A percentile compares a stretch with the other conserved stretches of the same genome.
These are phyloP conservation scores for Monilinia polystroma DNA, from an alignment of 2,329 filamentous ascomycete genomes.

Conservation along the genomic window DNA sequence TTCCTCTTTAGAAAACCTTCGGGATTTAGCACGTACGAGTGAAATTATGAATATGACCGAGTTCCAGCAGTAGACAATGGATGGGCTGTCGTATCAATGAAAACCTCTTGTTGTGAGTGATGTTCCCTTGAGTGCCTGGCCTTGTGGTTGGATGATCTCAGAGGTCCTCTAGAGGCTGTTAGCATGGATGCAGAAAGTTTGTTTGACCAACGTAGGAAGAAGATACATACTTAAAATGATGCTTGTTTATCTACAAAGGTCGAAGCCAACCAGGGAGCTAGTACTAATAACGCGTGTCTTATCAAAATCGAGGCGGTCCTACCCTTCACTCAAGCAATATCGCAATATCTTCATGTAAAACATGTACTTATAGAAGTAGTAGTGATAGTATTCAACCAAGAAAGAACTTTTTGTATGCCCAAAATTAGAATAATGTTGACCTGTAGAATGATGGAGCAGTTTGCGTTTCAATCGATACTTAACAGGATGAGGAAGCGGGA, in stretches of 20 bases:
- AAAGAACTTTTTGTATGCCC: background rate
- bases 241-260: background rate
- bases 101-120: background rate
- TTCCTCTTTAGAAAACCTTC: constrained; percentile 5
- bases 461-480: background rate
- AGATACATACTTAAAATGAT: background rate
- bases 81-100: background rate
- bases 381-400: constrained; percentile 4
- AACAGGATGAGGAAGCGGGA: background rate
- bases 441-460: background rate
- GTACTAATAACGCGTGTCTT: background rate
- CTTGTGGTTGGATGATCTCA: background rate
- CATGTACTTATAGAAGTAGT: background rate
- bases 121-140: background rate
- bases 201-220: background rate
- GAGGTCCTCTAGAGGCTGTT: background rate
- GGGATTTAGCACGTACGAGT: background rate
- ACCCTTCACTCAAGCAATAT: background rate
- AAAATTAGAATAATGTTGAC: constrained; percentile 2
- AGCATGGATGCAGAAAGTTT: background rate
- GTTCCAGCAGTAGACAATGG: background rate
- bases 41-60: background rate
- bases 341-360: background rate
- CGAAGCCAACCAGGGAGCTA: background rate
- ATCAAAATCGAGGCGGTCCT: background rate